Evolutionary conservation across 371 early-diverging fungal genomes (phyloP), one percentile per base, ranked within the genome.

Genomic region (Actinomucor elegans): DNA sequence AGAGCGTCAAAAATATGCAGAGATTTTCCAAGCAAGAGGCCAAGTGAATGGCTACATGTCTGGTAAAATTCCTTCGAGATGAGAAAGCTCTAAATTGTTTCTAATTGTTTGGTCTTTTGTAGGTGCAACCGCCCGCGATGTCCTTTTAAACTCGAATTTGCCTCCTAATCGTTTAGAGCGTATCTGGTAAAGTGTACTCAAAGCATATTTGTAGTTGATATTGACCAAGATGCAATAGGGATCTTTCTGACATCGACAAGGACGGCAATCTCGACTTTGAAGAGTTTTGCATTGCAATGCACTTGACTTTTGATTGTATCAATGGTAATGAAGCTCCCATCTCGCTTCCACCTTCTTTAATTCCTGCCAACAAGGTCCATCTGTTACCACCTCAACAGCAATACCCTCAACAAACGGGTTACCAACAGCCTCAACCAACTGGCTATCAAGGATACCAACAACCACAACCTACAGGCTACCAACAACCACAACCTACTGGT

Each of bases 201-300:
- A n/a, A n/a, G n/a, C n/a, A n/a, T n/a, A n/a, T n/a, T n/a, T n/a
- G n/a, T n/a, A n/a, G n/a, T n/a, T n/a, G n/a, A n/a, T n/a, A n/a
- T n/a, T n/a, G n/a, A n/a, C n/a, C n/a, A n/a, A n/a, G n/a, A n/a
- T n/a, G 36, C 5, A 12, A 20, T 37, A 86, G 91, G 92, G 88
- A 86, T 60, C 81, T 94, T 32, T 85, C 93, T 18, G 94, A 94
- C 56, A 92, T 91, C 54, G 92, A 91, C 66, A 85, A 88, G 65
- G 94, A 94, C 67, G 94, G 94, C 11, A 83, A 79, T 42, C 82
- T 94, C 55, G 94, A 93, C 59, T 81, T 88, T 59, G 92, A 93
- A 69, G 94, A 94, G 70, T 94, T 93, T 67, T 85, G 90, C 59
- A 74, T 94, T 37, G 92, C 94, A 0, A 85, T 92, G 77, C 88